A percentile compares a stretch with the other conserved stretches of the same genome.
These are phyloP conservation scores for Solanum pimpinellifolium DNA, from an alignment of 257 asterid species.

Conservation along the genomic window DNA sequence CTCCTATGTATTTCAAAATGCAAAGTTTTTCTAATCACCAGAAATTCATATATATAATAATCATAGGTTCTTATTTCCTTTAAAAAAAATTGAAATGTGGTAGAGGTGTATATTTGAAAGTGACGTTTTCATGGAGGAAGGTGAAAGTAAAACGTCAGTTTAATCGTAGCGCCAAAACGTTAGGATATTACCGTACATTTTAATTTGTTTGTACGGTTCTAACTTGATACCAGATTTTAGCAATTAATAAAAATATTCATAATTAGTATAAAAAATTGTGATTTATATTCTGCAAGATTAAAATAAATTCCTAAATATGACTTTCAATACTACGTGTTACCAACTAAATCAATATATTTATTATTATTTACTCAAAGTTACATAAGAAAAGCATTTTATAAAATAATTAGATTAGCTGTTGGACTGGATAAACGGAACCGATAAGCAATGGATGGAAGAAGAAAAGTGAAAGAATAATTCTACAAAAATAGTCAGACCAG, in stretches of 20 bases:
- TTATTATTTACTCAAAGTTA: background rate
- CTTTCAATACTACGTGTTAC: background rate
- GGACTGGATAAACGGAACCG: background rate
- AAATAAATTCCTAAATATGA: too few species aligned
- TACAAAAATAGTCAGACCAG: background rate
- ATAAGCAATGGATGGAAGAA: background rate
- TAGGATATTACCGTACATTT: background rate
- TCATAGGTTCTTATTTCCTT: background rate
- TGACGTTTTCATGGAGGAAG: background rate
- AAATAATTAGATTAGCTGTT: background rate
- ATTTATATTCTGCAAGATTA: background rate
- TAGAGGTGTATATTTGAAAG: background rate
- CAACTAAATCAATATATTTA: background rate
- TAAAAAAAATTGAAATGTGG: background rate
- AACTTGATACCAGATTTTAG: background rate
- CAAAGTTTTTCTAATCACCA: background rate
- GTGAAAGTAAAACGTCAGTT: background rate
- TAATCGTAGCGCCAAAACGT: background rate
- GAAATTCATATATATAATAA: background rate
- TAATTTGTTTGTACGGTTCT: background rate
- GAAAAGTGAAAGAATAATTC: background rate
- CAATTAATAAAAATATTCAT: background rate
- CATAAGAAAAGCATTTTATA: background rate
- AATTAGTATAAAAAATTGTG: background rate
- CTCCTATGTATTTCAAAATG: background rate